Evolutionary conservation across 129 eudicot species (phyloP), one percentile per base, ranked within the genome.

Genomic region (Arctium lappa): DNA sequence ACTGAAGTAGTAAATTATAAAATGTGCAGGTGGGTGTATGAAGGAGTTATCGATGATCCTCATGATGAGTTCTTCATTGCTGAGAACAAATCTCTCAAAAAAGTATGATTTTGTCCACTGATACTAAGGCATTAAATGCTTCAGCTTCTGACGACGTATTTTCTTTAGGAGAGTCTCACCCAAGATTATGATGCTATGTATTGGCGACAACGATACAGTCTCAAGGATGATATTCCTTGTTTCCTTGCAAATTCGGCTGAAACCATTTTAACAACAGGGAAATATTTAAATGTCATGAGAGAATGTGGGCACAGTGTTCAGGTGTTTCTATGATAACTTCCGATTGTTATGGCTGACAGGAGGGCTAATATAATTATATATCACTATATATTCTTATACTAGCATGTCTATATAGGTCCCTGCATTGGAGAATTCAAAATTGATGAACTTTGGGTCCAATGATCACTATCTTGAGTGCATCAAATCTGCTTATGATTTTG

Each of bases 41-140:
- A 95, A 89, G 99, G 99, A 80, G 95, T 93, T 81, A 95, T 95
- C 79, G 98, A 95, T 81, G 99, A 95, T 82, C 99, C 97, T 66
- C 97, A 95, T 82, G 90, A 91, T 8, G 99, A 95, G 89, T 93
- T 95, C 87, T 95, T 95, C 85, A 95, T 95, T 86, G 93, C 97
- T 70, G 99, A 95, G 86, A 90, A 95, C 81, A 91, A 91, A 87
- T 88, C 97, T 86, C 97, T 95, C 31, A 92, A 86, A 77, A 95
- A 95, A 89, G 99, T 95, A 91, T 27, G 85, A 8, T 75, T 42
- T 80, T 79, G 29, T 63, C 42, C 34, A 48, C 68, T 73, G 29
- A 48, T 71, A 38, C 63, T 15, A 46, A 65, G 48, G 56, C 81
- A 16, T 32, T 76, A 46, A 69, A 50, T 78, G 77, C 73, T 37